Conservation (phyloP, 495 filamentous ascomycete genomes). For the Oidiodendron maius region DNA sequence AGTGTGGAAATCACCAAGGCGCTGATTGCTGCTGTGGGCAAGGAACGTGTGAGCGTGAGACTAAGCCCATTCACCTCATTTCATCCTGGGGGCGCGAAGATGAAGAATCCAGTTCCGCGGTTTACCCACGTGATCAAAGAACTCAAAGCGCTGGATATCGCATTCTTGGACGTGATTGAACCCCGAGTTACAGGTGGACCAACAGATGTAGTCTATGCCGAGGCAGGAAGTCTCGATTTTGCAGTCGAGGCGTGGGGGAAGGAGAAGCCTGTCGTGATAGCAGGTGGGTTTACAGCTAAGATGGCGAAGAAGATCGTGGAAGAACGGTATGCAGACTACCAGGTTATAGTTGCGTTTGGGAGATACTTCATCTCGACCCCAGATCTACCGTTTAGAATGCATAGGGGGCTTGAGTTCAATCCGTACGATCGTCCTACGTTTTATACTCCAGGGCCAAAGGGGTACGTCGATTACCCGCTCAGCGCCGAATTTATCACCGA, state of each 20-base stretch:
- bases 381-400: slow-evolving; percentile 58
- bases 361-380: slow-evolving; percentile 63
- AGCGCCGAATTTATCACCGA: slow-evolving; percentile 21
- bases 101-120: slow-evolving; percentile 56
- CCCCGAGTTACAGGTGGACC: too few relatives aligned
- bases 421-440: slow-evolving; percentile 53
- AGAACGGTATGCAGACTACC: slow-evolving; percentile 43
- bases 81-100: slow-evolving; percentile 66
- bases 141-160: slow-evolving; percentile 45
- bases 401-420: slow-evolving; percentile 46
- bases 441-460: slow-evolving; percentile 44
- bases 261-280: slow-evolving; percentile 47
- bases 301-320: slow-evolving; percentile 41
- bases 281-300: slow-evolving; percentile 49
- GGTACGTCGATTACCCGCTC: slow-evolving; percentile 62
- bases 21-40: slow-evolving; percentile 57
- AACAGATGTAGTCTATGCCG: too few relatives aligned
- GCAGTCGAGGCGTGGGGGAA: slow-evolving; percentile 39
- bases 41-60: slow-evolving; percentile 54
- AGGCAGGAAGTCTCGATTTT: slow-evolving; percentile 44
- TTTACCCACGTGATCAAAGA: slow-evolving; percentile 51
- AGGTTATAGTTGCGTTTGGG: slow-evolving; percentile 53
- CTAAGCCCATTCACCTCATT: slow-evolving; percentile 58
- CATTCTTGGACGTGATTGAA: slow-evolving; percentile 61
- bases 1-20: slow-evolving; percentile 56